These are phyloP conservation scores for Strigomonas culicis DNA, from an alignment of 208 protist species.

Conservation along the genomic window DNA sequence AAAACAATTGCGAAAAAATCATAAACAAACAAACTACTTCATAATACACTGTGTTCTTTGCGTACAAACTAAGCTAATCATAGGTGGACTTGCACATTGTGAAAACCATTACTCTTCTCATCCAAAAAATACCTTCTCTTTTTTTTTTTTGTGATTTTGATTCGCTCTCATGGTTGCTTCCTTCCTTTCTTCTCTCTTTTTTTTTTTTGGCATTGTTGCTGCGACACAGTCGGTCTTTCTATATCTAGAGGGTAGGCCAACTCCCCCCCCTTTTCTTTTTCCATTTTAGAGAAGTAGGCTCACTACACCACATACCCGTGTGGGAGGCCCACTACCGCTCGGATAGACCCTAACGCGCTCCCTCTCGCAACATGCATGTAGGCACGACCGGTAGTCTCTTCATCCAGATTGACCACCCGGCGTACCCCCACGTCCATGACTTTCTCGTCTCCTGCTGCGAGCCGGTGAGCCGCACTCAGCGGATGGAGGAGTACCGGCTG, in stretches of 20 bases:
- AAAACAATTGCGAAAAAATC: too few species aligned
- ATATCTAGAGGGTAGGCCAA: too few species aligned
- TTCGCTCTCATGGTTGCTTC: background rate
- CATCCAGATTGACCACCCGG: conserved; percentile 66
- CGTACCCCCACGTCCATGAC: conserved; percentile 66
- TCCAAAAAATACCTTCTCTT: too few species aligned
- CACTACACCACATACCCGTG: background rate
- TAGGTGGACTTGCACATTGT: too few species aligned
- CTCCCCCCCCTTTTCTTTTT: background rate
- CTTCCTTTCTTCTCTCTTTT: background rate
- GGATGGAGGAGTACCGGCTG: conserved; percentile 81
- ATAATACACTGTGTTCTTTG: too few species aligned
- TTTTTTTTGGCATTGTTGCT: background rate
- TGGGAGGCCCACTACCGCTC: too few species aligned
- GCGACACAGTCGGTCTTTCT: too few species aligned
- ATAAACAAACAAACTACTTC: too few species aligned
- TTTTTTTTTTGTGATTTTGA: too few species aligned
- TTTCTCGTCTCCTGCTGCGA: conserved; percentile 88
- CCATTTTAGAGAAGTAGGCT: background rate
- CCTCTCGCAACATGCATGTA: conserved; percentile 47
- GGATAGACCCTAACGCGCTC: background rate
- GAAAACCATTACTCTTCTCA: too few species aligned
- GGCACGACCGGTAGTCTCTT: conserved; percentile 62
- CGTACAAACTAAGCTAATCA: too few species aligned
- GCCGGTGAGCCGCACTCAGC: conserved; percentile 79